Conservation (phyloP, 2,329 filamentous ascomycete genomes). For the Fusarium setosum region DNA sequence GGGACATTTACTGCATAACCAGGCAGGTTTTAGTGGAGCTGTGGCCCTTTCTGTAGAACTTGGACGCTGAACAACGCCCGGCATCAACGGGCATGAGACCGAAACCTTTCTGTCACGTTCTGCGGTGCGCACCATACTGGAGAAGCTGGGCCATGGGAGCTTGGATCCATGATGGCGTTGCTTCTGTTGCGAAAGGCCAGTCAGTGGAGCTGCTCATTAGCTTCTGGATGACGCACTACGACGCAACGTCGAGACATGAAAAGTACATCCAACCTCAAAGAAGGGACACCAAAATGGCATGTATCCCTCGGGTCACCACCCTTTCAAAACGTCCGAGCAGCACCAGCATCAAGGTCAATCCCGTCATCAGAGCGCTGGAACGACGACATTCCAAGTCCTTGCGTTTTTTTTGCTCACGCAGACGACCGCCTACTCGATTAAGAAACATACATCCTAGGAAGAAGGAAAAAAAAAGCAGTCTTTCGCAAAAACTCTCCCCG, state of each 20-base stretch:
- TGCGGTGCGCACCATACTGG: background rate
- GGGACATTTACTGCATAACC: conserved; percentile 3
- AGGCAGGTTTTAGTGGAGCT: conserved; percentile 13
- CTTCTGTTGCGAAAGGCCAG: conserved; percentile 14
- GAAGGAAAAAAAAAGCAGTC: background rate
- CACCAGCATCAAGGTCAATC: conserved; percentile 26
- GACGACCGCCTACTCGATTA: conserved; percentile 21
- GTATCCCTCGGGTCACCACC: conserved; percentile 30
- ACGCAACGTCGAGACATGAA: conserved; percentile 23
- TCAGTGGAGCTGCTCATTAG: conserved; percentile 33
- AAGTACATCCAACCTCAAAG: conserved; percentile 11
- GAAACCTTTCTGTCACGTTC: conserved; percentile 1
- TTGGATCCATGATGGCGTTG: conserved; percentile 29
- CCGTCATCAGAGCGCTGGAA: conserved; percentile 33
- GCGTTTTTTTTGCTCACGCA: background rate
- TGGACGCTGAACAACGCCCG: conserved; percentile 18
- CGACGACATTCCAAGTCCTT: conserved; percentile 29
- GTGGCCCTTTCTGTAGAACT: background rate
- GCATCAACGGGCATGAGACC: conserved; percentile 12
- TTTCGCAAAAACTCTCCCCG: background rate
- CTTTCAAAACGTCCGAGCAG: conserved; percentile 24
- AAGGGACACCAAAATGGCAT: conserved; percentile 8
- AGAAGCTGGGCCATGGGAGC: conserved; percentile 32
- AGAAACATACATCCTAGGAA: background rate
- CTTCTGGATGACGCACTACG: conserved; percentile 34